Evolutionary conservation across 2,329 filamentous ascomycete species (phyloP).

Genomic region (Alternaria postmessia): DNA sequence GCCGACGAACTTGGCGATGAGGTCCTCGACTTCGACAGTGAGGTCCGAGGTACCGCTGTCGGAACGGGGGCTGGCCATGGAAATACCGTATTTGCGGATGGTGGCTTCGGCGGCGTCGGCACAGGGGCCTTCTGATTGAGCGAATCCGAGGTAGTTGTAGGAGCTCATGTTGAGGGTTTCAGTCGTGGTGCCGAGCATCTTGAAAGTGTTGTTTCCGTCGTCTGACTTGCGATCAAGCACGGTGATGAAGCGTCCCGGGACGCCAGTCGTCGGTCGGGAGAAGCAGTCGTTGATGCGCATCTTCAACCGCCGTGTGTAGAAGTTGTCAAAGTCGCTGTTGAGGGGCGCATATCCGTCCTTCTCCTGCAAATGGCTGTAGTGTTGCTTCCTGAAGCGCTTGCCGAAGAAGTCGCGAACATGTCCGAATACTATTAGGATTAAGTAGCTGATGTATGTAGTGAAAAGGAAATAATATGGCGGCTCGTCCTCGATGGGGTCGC

Average conservation of each 20-base stretch:
- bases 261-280: slow-evolving; percentile 87
- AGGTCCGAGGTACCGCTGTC: slow-evolving; percentile 90
- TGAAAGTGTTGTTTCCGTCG: slow-evolving; percentile 91
- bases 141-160: slow-evolving; percentile 99
- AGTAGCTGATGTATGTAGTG: slow-evolving; percentile 97
- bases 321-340: slow-evolving; percentile 98
- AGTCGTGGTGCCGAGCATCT: slow-evolving; percentile 86
- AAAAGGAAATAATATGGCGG: slow-evolving; percentile 96
- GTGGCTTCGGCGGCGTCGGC: slow-evolving; percentile 90
- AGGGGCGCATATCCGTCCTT: slow-evolving; percentile 91
- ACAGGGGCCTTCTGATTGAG: slow-evolving; percentile 95
- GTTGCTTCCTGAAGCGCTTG: slow-evolving; percentile 88
- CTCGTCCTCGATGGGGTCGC: slow-evolving; percentile 88
- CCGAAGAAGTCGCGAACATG: slow-evolving; percentile 98
- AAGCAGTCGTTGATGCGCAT: slow-evolving; percentile 97
- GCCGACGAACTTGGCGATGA: slow-evolving; percentile 90
- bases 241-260: slow-evolving; percentile 92
- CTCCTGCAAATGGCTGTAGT: slow-evolving; percentile 83
- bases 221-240: slow-evolving; percentile 89
- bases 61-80: slow-evolving; percentile 78
- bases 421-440: slow-evolving; percentile 93
- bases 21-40: slow-evolving; percentile 84
- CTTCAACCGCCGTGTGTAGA: slow-evolving; percentile 93
- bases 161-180: slow-evolving; percentile 99
- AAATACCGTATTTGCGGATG: slow-evolving; percentile 85